A percentile compares a stretch with the other conserved stretches of the same genome.
Conservation (phyloP, 768 basidiomycete species). For the Galerina sulciceps region DNA sequence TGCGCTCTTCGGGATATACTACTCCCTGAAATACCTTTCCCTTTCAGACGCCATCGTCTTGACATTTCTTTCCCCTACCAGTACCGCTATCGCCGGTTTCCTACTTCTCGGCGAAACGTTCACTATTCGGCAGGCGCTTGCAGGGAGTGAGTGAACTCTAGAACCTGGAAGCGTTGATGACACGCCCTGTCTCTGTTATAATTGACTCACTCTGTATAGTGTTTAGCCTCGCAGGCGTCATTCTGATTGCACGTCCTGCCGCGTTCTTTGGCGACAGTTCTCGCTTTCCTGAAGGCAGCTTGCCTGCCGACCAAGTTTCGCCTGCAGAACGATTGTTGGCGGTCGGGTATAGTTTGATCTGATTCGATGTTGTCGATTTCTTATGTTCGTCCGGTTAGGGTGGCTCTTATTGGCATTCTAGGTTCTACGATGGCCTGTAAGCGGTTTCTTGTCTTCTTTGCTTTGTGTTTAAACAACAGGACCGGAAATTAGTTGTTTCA, state of each 20-base stretch:
- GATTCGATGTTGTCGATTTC: background rate
- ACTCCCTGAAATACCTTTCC: conserved; percentile 73
- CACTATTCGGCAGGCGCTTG: conserved; percentile 56
- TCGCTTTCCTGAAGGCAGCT: conserved; percentile 19
- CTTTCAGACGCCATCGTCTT: conserved; percentile 81
- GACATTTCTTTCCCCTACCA: conserved; percentile 73
- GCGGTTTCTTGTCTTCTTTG: conserved; percentile 20
- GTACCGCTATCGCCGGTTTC: conserved; percentile 64
- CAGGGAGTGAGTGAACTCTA: conserved; percentile 35
- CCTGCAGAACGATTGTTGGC: conserved; percentile 44
- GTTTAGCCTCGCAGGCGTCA: conserved; percentile 72
- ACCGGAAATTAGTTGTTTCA: conserved; percentile 33
- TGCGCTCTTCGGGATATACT: conserved; percentile 71
- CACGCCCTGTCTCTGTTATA: background rate
- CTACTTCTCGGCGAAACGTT: conserved; percentile 62
- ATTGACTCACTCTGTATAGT: conserved; percentile 35
- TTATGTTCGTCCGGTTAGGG: conserved; percentile 34
- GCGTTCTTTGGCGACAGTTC: conserved; percentile 64
- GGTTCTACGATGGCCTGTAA: conserved; percentile 72
- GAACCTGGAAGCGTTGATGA: background rate
- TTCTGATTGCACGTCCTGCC: conserved; percentile 80
- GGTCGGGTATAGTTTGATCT: background rate
- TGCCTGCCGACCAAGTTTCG: conserved; percentile 28
- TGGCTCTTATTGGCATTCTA: conserved; percentile 67
- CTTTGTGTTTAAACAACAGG: background rate